Evolutionary conservation across 495 filamentous ascomycete species (phyloP).

Genomic region (Tirmania nivea): DNA sequence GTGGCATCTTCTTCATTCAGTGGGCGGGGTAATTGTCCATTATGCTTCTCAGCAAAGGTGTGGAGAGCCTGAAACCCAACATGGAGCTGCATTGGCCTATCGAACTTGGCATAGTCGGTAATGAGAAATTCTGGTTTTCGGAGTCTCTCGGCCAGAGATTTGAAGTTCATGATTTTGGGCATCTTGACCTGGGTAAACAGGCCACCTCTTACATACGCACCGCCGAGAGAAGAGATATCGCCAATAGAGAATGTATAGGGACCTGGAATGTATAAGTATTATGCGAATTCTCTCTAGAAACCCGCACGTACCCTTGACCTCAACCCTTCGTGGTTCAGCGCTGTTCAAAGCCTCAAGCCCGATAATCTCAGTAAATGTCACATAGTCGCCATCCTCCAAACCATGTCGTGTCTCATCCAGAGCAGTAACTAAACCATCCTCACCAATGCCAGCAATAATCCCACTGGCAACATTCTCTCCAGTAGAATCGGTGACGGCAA

Average conservation of each 20-base stretch:
- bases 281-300: neutral
- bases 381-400: slow-evolving; percentile 85
- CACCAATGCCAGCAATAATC: slow-evolving; percentile 74
- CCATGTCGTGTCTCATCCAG: slow-evolving; percentile 92
- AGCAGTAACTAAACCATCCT: slow-evolving; percentile 76
- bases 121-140: slow-evolving; percentile 74
- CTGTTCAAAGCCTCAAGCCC: slow-evolving; percentile 83
- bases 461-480: slow-evolving; percentile 75
- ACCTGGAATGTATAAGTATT: slow-evolving; percentile 16
- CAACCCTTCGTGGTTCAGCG: slow-evolving; percentile 64
- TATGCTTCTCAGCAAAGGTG: slow-evolving; percentile 48
- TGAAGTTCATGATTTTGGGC: slow-evolving; percentile 85
- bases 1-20: slow-evolving; percentile 67
- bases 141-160: slow-evolving; percentile 48
- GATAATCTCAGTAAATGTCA: slow-evolving; percentile 80
- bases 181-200: slow-evolving; percentile 92
- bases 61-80: slow-evolving; percentile 84
- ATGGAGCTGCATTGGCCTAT: slow-evolving; percentile 78
- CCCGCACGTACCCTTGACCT: slow-evolving; percentile 43
- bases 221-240: slow-evolving; percentile 57
- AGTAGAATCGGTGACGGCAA: slow-evolving; percentile 69
- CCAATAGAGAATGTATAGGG: slow-evolving; percentile 96
- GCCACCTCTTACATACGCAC: slow-evolving; percentile 67
- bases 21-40: slow-evolving; percentile 50
- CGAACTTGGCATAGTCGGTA: slow-evolving; percentile 94